These are phyloP conservation scores for Posidonia australis DNA, from an alignment of 106 monocot species.

Conservation along the genomic window DNA sequence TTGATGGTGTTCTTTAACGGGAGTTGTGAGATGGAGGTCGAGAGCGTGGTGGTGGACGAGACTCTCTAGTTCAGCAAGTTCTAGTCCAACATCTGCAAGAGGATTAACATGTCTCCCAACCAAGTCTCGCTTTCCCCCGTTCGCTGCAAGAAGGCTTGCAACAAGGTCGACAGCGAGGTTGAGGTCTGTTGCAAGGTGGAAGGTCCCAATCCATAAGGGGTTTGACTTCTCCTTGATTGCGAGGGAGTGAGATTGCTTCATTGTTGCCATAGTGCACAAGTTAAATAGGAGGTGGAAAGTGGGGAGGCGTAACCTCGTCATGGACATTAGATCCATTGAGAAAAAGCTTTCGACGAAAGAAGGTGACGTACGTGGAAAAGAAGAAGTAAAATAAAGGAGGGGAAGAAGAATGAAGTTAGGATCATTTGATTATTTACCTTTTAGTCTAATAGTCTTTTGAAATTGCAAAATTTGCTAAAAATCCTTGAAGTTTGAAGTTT, in stretches of 20 bases:
- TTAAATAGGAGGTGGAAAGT: background rate
- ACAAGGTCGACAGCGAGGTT: no score
- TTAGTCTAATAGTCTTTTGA: no score
- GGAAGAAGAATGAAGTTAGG: no score
- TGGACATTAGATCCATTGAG: background rate
- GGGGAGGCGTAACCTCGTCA: background rate
- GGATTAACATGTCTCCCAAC: constrained; percentile 3
- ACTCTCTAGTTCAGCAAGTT: constrained; percentile 2
- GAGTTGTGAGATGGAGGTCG: constrained; percentile 5
- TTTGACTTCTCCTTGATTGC: constrained; percentile 7
- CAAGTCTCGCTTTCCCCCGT: constrained; percentile 15
- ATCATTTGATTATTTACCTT: no score
- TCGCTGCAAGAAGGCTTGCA: background rate
- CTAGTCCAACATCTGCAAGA: background rate
- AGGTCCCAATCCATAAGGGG: constrained; percentile 9
- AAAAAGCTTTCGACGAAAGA: no score
- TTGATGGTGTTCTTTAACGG: constrained; percentile 10
- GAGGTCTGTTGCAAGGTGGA: background rate
- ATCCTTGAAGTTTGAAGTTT: no score
- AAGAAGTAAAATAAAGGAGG: no score
- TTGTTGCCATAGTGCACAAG: background rate
- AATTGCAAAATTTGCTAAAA: no score
- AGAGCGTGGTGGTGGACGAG: constrained; percentile 1
- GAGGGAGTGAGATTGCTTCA: constrained; percentile 5
- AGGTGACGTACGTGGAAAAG: no score